Evolutionary conservation across 2,329 filamentous ascomycete species (phyloP).

Genomic region (Alternaria gaisen): DNA sequence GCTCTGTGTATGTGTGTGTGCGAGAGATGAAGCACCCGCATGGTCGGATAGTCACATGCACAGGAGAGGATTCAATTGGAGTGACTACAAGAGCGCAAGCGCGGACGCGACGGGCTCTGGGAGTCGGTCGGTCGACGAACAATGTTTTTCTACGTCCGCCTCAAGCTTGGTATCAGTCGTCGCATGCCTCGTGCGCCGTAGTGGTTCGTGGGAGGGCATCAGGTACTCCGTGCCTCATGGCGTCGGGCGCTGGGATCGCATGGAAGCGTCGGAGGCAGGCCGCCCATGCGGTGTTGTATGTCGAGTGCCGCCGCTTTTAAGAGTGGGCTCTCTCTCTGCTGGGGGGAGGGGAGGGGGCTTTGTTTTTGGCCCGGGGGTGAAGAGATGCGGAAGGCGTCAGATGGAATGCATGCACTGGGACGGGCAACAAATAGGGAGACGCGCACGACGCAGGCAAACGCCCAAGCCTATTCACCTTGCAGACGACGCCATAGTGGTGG

Average conservation of each 20-base stretch:
- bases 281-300: constrained; percentile 15
- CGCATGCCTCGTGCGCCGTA: constrained; percentile 15
- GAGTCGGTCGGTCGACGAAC: neutral
- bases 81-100: neutral
- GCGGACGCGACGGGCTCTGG: constrained; percentile 1
- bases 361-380: constrained; percentile 6
- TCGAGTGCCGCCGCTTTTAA: constrained; percentile 25
- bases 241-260: constrained; percentile 27
- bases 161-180: constrained; percentile 9
- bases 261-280: constrained; percentile 22
- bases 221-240: constrained; percentile 26
- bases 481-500: neutral
- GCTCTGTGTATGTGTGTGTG: neutral
- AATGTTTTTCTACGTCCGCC: constrained; percentile 7
- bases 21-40: constrained; percentile 15
- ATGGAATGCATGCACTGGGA: neutral
- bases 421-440: neutral
- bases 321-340: neutral
- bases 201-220: constrained; percentile 21
- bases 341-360: neutral
- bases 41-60: constrained; percentile 20
- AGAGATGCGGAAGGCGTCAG: constrained; percentile 4
- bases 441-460: constrained; percentile 1
- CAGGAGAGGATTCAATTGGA: neutral
- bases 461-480: constrained; percentile 2